phyloP scores from a whole-genome alignment of 2,329 filamentous ascomycete species.

The Orbilia quercus region DNA sequence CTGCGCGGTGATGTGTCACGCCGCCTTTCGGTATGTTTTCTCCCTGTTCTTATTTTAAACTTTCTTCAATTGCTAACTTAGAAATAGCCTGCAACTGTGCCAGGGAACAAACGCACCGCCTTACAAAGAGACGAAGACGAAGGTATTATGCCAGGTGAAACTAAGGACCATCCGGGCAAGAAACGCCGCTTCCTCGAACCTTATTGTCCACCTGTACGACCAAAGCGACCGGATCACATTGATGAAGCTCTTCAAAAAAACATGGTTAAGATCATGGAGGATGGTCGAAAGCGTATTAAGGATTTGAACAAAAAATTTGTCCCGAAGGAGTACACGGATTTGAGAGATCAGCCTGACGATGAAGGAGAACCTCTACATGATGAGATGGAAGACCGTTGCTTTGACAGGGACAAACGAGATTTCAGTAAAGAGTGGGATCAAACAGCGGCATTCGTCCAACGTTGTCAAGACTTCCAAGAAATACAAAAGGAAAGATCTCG shows the following conservation, averaged over 20 bases:
- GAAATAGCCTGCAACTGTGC: conserved; percentile 34
- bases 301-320: conserved; percentile 17
- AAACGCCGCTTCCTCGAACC: conserved; percentile 28
- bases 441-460: conserved; percentile 16
- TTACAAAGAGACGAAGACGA: conserved; percentile 47
- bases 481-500: conserved; percentile 18
- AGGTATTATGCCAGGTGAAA: conserved; percentile 6
- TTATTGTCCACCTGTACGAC: conserved; percentile 15
- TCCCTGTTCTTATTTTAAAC: background rate
- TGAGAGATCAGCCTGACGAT: conserved; percentile 24
- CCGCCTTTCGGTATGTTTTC: conserved; percentile 38
- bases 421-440: conserved; percentile 19
- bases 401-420: conserved; percentile 25
- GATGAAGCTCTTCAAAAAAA: conserved; percentile 17
- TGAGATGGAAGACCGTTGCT: conserved; percentile 19
- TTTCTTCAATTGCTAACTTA: conserved; percentile 4
- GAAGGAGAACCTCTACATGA: conserved; percentile 1
- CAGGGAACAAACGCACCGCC: conserved; percentile 38
- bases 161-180: conserved; percentile 14
- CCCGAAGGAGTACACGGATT: conserved; percentile 29
- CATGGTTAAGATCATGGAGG: conserved; percentile 20
- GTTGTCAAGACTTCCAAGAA: conserved; percentile 35
- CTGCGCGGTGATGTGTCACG: conserved; percentile 26
- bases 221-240: conserved; percentile 32
- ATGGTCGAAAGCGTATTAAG: conserved; percentile 12